A percentile compares a stretch with the other conserved stretches of the same genome.
Conservation (phyloP, 768 basidiomycete species). For the Boletus rubroflammeus region DNA sequence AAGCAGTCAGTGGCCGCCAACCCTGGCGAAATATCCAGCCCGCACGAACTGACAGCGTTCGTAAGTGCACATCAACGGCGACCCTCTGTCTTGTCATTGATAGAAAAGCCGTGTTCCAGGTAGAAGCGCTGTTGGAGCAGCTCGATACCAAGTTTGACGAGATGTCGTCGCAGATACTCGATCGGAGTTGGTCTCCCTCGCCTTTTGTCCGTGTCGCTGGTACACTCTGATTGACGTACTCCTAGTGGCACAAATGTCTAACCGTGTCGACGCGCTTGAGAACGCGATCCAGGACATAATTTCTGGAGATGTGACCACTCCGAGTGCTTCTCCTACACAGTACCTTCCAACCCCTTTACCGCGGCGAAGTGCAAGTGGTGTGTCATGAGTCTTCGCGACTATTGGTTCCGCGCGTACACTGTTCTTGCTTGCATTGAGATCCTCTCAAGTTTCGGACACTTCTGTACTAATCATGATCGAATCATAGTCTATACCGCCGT, state of each 20-base stretch:
- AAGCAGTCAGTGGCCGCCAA: constrained; percentile 37
- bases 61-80: constrained; percentile 47
- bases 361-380: constrained; percentile 42
- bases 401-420: constrained; percentile 8
- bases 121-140: constrained; percentile 83
- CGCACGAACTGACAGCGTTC: constrained; percentile 92
- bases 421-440: constrained; percentile 16
- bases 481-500: constrained; percentile 5
- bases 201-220: not conserved
- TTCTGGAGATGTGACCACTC: constrained; percentile 55
- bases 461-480: constrained; percentile 20
- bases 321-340: constrained; percentile 58
- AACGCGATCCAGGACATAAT: constrained; percentile 91
- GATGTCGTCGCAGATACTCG: constrained; percentile 87
- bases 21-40: constrained; percentile 77
- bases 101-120: constrained; percentile 41
- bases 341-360: constrained; percentile 30
- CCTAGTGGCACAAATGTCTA: constrained; percentile 90
- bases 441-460: constrained; percentile 1
- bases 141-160: constrained; percentile 90
- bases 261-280: constrained; percentile 85
- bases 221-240: constrained; percentile 7
- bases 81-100: not conserved
- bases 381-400: constrained; percentile 14
- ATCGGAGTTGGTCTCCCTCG: constrained; percentile 57